phyloP scores from a whole-genome alignment of 345 rosid genomes.

The Dimocarpus longan region DNA sequence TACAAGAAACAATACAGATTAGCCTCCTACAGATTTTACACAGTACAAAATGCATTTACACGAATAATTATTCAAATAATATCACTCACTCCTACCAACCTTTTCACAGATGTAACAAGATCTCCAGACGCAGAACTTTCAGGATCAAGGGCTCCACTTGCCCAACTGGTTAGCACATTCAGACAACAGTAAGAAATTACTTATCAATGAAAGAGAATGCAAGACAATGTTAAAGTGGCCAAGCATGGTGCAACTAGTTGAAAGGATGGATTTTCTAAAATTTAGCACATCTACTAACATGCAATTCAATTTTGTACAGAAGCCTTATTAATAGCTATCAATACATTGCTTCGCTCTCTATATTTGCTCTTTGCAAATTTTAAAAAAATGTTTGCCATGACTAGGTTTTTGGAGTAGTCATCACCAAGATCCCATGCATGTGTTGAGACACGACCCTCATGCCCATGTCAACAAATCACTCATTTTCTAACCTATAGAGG shows the following conservation, averaged over 20 bases:
- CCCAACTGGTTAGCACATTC: constrained; percentile 64
- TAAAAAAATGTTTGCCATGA: neutral
- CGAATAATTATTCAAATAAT: neutral
- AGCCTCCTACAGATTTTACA: constrained; percentile 19
- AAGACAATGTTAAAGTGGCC: neutral
- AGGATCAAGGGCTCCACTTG: constrained; percentile 94
- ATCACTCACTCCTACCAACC: constrained; percentile 42
- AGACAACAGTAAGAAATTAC: constrained; percentile 6
- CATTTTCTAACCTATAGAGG: neutral
- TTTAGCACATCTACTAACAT: neutral
- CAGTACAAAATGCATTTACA: neutral
- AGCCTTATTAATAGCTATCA: neutral
- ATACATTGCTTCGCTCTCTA: neutral
- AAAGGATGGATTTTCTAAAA: neutral
- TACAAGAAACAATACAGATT: constrained; percentile 37
- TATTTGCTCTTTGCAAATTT: neutral
- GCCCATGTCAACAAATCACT: neutral
- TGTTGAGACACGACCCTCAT: neutral
- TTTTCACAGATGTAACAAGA: constrained; percentile 86
- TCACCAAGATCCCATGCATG: neutral
- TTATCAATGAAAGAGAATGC: neutral
- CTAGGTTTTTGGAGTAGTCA: neutral
- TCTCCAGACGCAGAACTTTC: constrained; percentile 63
- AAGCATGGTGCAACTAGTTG: neutral
- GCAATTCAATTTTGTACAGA: neutral